Base-by-base conservation (phyloP, 106 monocot species). In the Narthecium ossifragum region DNA sequence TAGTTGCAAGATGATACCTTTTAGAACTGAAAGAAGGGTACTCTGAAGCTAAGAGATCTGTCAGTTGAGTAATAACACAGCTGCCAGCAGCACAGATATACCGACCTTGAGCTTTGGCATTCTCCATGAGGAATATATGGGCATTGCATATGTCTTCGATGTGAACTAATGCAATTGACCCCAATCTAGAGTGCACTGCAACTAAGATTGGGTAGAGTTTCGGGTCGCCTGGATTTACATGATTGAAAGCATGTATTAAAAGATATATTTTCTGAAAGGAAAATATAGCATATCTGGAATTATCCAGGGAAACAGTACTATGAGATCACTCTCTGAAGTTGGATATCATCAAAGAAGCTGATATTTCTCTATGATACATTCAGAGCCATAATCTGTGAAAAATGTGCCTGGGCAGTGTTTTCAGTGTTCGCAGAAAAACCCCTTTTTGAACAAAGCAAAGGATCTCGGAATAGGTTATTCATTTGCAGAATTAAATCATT, bases 111-210 rank as follows among this genome's bases (percentile, higher is more conserved):
- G 85, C 74, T 6, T 9, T 25, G 9, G 30, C 10, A 2, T 67
- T n/a, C 63, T 81, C 89, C 74, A 81, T 69, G 11, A 90, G 78
- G 46, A 78, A 81, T 49, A 90, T 78, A 14, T 85, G 84, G 1
- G 89, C 84, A 34, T 70, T 57, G 66, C 85, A 81, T 15, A 84
- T 53, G 34, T 90, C 89, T 33, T 85, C 72, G 13, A 90, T 61
- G 37, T 85, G 89, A 4, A 67, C 81, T 47, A 90, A 14, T 40
- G 85, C 48, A 20, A 90, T 50, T 6, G 85, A 85, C 31, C 89
- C 89, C 46, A 90, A 22, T 52, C 89, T 78, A 3, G 72, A 59
- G 23, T 85, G 52, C 26, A 90, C 89, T 15, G 88, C 49, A 39
- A 62, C 69, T 46, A 78, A 21, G 3, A 58, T 33, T 9, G 39